These are phyloP conservation scores for Dactylellina haptotyla DNA, from an alignment of 2,329 filamentous ascomycete species.

Conservation along the genomic window DNA sequence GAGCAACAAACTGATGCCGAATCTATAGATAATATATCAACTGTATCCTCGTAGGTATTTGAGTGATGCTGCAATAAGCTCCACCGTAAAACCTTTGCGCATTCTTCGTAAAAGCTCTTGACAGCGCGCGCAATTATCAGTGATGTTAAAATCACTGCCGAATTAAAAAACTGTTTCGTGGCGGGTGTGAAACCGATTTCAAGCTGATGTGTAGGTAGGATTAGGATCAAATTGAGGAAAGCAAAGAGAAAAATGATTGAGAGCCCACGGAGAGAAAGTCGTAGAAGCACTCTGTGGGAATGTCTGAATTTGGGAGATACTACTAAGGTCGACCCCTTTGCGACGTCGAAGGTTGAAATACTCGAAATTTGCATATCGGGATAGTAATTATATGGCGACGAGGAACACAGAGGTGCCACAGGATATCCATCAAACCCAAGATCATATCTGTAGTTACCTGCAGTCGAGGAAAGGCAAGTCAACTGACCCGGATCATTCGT, in stretches of 20 bases:
- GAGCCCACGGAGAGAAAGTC: neutral
- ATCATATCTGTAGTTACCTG: no score
- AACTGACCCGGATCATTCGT: no score
- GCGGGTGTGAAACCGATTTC: constrained; percentile 7
- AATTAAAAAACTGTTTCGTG: constrained; percentile 10
- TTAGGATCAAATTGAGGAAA: neutral
- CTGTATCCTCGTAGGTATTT: neutral
- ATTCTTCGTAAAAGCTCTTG: constrained; percentile 18
- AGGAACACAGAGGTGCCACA: no score
- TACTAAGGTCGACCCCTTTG: neutral
- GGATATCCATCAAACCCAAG: no score
- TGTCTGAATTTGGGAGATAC: neutral
- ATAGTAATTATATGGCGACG: no score
- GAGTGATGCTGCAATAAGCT: neutral
- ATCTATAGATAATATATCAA: neutral
- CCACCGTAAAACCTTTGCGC: constrained; percentile 6
- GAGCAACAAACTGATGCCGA: neutral
- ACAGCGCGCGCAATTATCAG: constrained; percentile 9
- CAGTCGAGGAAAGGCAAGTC: no score
- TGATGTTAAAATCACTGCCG: constrained; percentile 2
- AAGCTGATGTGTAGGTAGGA: constrained; percentile 5
- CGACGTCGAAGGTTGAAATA: no score
- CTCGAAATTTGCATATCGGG: no score
- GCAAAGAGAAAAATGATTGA: neutral
- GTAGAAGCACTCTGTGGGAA: constrained; percentile 5